A percentile compares a stretch with the other conserved stretches of the same genome.
phyloP scores from a whole-genome alignment of 73 alveolate genomes.

The Paraurostyla sp. region DNA sequence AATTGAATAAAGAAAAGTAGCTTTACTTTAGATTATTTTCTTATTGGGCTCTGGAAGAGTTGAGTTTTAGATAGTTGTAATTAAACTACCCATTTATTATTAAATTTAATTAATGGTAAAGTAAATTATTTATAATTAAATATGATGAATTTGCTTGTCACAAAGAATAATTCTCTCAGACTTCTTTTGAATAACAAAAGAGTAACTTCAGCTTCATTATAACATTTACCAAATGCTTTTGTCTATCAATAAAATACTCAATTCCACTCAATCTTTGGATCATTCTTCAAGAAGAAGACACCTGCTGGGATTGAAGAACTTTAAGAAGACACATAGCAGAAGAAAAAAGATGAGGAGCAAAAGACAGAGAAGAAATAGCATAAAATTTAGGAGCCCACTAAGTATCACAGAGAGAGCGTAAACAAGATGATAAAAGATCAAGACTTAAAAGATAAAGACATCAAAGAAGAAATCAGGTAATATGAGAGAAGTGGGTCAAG shows the following conservation, averaged over 20 bases:
- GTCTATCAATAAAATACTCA: neutral
- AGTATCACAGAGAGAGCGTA: neutral
- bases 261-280: constrained; percentile 11
- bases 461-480: constrained; percentile 1
- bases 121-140: neutral
- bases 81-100: constrained; percentile 19
- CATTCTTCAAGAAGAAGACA: constrained; percentile 28
- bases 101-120: neutral
- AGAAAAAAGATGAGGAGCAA: neutral
- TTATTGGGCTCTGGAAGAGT: constrained; percentile 20
- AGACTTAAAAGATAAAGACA: neutral
- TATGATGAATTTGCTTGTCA: constrained; percentile 14
- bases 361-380: neutral
- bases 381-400: constrained; percentile 57
- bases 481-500: constrained; percentile 18
- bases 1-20: no score
- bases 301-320: constrained; percentile 16
- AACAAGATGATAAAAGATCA: neutral
- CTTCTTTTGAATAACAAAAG: no score
- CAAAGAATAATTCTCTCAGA: no score
- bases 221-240: neutral
- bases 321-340: neutral
- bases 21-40: constrained; percentile 1
- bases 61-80: neutral
- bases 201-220: neutral